These are phyloP conservation scores for Trichoderma sp. DNA, from an alignment of 2,329 filamentous ascomycete species.

Conservation along the genomic window DNA sequence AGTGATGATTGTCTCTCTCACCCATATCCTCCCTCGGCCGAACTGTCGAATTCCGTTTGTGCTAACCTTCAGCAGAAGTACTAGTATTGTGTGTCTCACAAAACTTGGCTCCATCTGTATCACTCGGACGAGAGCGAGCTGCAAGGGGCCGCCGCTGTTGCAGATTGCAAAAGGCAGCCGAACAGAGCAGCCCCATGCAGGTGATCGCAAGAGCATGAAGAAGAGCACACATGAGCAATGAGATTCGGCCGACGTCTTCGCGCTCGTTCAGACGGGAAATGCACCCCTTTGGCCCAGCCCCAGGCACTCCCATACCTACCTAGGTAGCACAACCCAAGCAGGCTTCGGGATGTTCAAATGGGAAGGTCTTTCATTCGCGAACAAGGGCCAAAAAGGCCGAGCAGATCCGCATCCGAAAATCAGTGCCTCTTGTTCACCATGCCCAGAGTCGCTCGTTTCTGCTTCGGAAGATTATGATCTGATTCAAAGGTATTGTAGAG, in stretches of 20 bases:
- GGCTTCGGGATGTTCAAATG: slow-evolving; percentile 4
- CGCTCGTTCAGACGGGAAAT: background rate
- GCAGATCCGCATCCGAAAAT: background rate
- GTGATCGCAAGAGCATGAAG: slow-evolving; percentile 5
- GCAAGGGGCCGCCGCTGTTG: background rate
- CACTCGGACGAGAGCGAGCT: too few species aligned
- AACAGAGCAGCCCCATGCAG: background rate
- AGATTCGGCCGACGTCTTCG: background rate
- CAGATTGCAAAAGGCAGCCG: slow-evolving; percentile 7
- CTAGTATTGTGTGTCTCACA: background rate
- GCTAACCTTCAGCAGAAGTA: background rate
- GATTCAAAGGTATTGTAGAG: background rate
- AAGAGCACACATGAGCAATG: slow-evolving; percentile 1
- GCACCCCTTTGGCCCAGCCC: background rate
- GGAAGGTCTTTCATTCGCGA: background rate
- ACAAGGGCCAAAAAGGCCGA: too few species aligned
- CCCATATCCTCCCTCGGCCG: background rate
- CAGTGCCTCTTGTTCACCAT: too few species aligned
- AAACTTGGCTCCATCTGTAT: background rate
- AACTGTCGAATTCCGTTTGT: background rate
- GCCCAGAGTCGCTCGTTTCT: background rate
- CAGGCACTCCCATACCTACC: background rate
- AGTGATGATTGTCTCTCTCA: background rate
- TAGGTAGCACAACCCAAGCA: background rate
- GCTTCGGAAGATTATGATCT: slow-evolving; percentile 12